Conservation (phyloP, 2,329 filamentous ascomycete genomes). For the Fusarium praegraminearum region DNA sequence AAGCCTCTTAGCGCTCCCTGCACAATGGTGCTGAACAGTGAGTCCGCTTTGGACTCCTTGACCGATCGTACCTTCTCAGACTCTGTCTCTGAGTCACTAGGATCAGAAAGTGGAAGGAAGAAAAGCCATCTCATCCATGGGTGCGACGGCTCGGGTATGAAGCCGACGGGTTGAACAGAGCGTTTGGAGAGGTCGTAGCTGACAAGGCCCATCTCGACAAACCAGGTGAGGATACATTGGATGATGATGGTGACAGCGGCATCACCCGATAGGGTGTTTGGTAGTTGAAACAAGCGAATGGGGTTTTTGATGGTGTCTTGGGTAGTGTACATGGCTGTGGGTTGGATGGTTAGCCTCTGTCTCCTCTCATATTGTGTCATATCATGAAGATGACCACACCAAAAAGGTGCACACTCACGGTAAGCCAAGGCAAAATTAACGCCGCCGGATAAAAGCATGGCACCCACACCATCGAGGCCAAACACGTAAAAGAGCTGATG, state of each 20-base stretch:
- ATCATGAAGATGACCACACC: neutral
- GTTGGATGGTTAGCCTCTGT: slow-evolving; percentile 4
- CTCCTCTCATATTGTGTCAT: neutral
- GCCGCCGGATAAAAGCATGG: slow-evolving; percentile 60
- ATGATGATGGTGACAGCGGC: slow-evolving; percentile 64
- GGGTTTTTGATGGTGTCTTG: slow-evolving; percentile 53
- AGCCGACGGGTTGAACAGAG: slow-evolving; percentile 61
- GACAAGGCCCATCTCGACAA: slow-evolving; percentile 62
- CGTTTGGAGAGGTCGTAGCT: slow-evolving; percentile 60
- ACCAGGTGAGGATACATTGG: slow-evolving; percentile 65
- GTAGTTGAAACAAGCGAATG: slow-evolving; percentile 62
- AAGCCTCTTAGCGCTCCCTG: slow-evolving; percentile 48
- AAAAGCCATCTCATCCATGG: slow-evolving; percentile 56
- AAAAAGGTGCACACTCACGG: slow-evolving; percentile 49
- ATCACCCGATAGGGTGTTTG: slow-evolving; percentile 64
- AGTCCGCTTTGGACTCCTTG: neutral
- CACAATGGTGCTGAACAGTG: slow-evolving; percentile 40
- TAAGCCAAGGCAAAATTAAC: slow-evolving; percentile 67
- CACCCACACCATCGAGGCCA: slow-evolving; percentile 60
- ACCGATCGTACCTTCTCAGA: slow-evolving; percentile 1
- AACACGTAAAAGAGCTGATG: slow-evolving; percentile 64
- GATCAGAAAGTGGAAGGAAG: slow-evolving; percentile 27
- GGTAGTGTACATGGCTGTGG: slow-evolving; percentile 61
- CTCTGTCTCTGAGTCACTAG: neutral
- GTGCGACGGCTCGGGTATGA: slow-evolving; percentile 53